Conservation (phyloP, 768 basidiomycete genomes). For the Xerocomus potaroensis region DNA sequence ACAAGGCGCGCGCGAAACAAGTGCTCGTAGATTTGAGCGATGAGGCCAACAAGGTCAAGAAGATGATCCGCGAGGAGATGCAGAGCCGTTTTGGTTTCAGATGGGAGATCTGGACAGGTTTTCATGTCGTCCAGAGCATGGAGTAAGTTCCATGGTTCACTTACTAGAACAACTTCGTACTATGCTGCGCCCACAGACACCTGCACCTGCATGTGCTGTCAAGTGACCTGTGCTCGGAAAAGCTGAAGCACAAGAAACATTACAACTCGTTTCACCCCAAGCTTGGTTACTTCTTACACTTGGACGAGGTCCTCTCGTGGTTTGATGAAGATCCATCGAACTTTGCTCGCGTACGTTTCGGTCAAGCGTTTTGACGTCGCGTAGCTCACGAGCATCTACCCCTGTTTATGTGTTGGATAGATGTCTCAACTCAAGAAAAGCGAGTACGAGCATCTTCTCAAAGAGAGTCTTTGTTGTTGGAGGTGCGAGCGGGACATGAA, state of each 20-base stretch:
- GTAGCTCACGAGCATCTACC: neutral
- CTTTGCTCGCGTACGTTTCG: conserved; percentile 43
- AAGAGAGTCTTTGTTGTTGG: conserved; percentile 66
- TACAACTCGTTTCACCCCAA: conserved; percentile 89
- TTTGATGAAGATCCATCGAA: conserved; percentile 62
- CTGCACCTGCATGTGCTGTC: conserved; percentile 85
- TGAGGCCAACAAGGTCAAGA: conserved; percentile 52
- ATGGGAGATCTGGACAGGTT: conserved; percentile 77
- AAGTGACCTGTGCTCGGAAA: conserved; percentile 63
- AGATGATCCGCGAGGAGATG: conserved; percentile 80
- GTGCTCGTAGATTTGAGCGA: conserved; percentile 50
- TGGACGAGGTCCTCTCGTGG: conserved; percentile 79
- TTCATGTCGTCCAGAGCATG: conserved; percentile 86
- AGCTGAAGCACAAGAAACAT: conserved; percentile 83
- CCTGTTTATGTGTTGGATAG: conserved; percentile 36
- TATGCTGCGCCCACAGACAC: conserved; percentile 45
- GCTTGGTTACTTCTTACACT: conserved; percentile 75
- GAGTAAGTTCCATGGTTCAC: conserved; percentile 46
- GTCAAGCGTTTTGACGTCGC: neutral
- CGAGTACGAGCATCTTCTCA: conserved; percentile 62
- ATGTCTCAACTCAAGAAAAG: conserved; percentile 47
- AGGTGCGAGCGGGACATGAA: conserved; percentile 57
- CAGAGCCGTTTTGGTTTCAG: conserved; percentile 62
- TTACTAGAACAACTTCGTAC: neutral
- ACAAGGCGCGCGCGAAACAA: conserved; percentile 50